phyloP scores from a whole-genome alignment of 2,329 filamentous ascomycete species.

The Ilyonectria sp. region DNA sequence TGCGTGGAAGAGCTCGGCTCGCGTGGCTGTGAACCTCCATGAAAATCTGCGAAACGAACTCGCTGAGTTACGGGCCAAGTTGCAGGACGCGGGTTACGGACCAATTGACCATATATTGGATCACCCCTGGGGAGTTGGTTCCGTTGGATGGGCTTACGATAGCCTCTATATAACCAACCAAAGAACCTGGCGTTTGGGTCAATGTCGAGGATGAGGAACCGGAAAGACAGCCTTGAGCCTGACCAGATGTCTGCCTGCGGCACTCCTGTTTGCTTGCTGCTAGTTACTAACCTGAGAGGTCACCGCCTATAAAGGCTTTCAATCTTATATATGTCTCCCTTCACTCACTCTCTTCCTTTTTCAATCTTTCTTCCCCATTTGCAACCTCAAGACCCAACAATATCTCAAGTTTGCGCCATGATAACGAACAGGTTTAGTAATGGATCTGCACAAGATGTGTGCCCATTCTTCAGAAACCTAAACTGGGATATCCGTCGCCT shows the following conservation, averaged over 20 bases:
- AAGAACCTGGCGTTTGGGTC: neutral
- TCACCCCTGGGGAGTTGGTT: neutral
- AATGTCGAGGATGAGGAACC: neutral
- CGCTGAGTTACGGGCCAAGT: neutral
- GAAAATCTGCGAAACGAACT: too few relatives aligned
- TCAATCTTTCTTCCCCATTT: neutral
- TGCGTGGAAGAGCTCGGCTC: neutral
- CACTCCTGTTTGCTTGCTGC: too few relatives aligned
- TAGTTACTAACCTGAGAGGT: too few relatives aligned
- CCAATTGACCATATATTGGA: neutral
- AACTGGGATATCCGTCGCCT: neutral
- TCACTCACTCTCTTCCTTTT: neutral
- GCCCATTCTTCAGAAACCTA: neutral
- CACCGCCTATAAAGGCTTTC: neutral
- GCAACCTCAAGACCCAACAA: neutral
- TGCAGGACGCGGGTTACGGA: neutral
- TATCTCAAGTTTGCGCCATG: neutral
- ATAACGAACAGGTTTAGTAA: neutral
- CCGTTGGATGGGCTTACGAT: neutral
- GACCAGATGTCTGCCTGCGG: neutral
- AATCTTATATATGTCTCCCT: neutral
- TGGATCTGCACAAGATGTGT: neutral
- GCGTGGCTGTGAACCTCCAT: neutral
- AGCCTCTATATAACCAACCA: too few relatives aligned
- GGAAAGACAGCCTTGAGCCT: neutral